Conservation (phyloP, 495 filamentous ascomycete genomes). For the Recurvomyces mirabilis region DNA sequence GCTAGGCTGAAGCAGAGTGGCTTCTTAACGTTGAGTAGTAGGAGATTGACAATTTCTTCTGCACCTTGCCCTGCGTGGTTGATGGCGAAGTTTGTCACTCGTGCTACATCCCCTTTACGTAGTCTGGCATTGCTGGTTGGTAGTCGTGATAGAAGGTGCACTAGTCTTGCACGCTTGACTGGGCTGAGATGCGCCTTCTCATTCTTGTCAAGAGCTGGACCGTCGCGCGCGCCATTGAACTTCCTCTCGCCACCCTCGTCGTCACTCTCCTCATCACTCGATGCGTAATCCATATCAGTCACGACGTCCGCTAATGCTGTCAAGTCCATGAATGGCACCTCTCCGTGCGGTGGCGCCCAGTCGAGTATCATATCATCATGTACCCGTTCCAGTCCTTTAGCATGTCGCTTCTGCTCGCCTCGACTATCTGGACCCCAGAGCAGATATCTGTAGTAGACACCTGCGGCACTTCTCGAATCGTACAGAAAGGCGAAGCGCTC, state of each 20-base stretch:
- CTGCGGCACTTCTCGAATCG: conserved; percentile 71
- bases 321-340: conserved; percentile 60
- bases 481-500: conserved; percentile 92
- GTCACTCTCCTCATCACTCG: conserved; percentile 78
- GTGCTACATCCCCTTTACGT: conserved; percentile 74
- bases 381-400: conserved; percentile 30
- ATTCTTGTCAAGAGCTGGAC: conserved; percentile 31
- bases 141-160: conserved; percentile 66
- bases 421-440: conserved; percentile 71
- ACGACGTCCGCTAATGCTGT: conserved; percentile 66
- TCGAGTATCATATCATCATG: conserved; percentile 58
- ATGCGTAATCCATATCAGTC: conserved; percentile 73
- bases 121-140: conserved; percentile 65
- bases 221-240: conserved; percentile 33
- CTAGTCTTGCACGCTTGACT: conserved; percentile 70
- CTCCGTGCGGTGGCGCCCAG: conserved; percentile 59
- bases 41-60: conserved; percentile 81
- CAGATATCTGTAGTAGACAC: conserved; percentile 85
- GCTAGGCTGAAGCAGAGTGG: conserved; percentile 55
- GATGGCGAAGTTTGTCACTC: conserved; percentile 81
- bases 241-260: conserved; percentile 54
- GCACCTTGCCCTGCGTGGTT: conserved; percentile 67
- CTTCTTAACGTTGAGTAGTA: conserved; percentile 65
- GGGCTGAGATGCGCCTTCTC: conserved; percentile 71
- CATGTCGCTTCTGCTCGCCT: conserved; percentile 24